Evolutionary conservation across 768 basidiomycete genomes (phyloP).

Genomic region (Termitomyces sp.): DNA sequence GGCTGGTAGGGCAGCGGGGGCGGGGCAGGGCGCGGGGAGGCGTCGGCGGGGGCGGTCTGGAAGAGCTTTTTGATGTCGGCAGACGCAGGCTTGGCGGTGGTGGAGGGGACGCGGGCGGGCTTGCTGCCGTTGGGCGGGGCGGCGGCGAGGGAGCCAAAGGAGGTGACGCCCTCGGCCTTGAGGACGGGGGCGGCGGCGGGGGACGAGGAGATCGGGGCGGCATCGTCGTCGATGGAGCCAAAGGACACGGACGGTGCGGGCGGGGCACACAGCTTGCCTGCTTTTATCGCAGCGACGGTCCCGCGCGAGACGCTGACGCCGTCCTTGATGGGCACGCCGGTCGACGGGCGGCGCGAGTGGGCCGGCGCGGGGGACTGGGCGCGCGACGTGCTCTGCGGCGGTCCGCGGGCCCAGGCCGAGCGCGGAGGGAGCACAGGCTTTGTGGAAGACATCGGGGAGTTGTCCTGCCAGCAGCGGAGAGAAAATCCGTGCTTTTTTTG

Average conservation of each 20-base stretch:
- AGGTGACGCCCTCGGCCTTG: conserved; percentile 72
- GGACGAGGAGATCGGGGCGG: conserved; percentile 77
- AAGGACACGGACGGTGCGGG: conserved; percentile 60
- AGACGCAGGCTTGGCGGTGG: conserved; percentile 38
- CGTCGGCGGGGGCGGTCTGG: conserved; percentile 48
- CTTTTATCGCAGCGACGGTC: conserved; percentile 64
- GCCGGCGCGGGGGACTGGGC: conserved; percentile 72
- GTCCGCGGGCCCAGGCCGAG: conserved; percentile 92
- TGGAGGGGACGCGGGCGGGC: conserved; percentile 37
- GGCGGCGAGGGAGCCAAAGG: conserved; percentile 79
- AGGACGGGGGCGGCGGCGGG: conserved; percentile 66
- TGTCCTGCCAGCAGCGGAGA: conserved; percentile 22
- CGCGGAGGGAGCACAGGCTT: conserved; percentile 73
- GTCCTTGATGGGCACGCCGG: conserved; percentile 69
- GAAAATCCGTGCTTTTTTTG: conserved; percentile 3
- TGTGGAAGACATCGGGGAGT: conserved; percentile 44
- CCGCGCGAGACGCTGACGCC: conserved; percentile 70
- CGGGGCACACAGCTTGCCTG: conserved; percentile 39
- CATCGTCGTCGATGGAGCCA: conserved; percentile 84
- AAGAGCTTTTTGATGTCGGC: conserved; percentile 62
- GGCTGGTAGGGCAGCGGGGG: conserved; percentile 38
- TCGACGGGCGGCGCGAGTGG: conserved; percentile 78
- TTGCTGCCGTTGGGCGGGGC: conserved; percentile 76
- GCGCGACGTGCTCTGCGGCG: conserved; percentile 70
- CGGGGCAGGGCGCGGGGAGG: conserved; percentile 41